Base-by-base conservation (phyloP, 2,329 filamentous ascomycete genomes). In the Aspergillus transmontanensis region DNA sequence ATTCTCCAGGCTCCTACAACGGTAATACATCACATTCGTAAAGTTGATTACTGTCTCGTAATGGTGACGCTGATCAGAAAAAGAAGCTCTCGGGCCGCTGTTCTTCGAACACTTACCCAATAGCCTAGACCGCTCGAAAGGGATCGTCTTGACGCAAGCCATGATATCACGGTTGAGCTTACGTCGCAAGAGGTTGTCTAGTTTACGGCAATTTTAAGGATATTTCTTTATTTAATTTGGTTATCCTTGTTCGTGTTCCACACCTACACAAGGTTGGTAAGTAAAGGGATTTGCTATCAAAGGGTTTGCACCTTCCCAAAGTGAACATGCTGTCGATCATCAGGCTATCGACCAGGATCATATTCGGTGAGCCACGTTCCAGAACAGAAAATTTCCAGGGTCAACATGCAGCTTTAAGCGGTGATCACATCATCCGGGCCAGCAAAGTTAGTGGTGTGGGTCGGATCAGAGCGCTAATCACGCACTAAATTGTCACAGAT, bases 281-380 rank as follows among this genome's bases (percentile, higher is more conserved):
- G 26, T 23, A 46, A 12, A 23, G 28, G 39, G 4, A 36, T 53
- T 14, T 53, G 32, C 14, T 21, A n/a, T n/a, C 6, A 19, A 30
- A 9, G 14, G 48, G 28, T 34, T 51, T 51, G 28, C 28, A 34
- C 48, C 48, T 34, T 60, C 51, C 59, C 14, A 45, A 60, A 53
- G 46, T 43, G 39, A 55, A 45, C 43, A 36, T 14, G 21, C n/a
- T 32, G 54, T 61, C 57, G 60, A 61, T 61, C 60, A 57, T 54
- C 34, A 39, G 23, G 26, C 59, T 57, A 58, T 32, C 53, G 16
- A 26, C 32, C 41, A 58, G 39, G 30, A 56, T 43, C 26, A 62
- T n/a, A 59, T 57, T 64, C 70, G 66, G 68, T 71, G 69, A 68
- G 64, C 57, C 61, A 50, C 36, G 58, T 67, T 68, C 68, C 65